Conservation (phyloP, 495 filamentous ascomycete species). For the Xylaria flabelliformis region DNA sequence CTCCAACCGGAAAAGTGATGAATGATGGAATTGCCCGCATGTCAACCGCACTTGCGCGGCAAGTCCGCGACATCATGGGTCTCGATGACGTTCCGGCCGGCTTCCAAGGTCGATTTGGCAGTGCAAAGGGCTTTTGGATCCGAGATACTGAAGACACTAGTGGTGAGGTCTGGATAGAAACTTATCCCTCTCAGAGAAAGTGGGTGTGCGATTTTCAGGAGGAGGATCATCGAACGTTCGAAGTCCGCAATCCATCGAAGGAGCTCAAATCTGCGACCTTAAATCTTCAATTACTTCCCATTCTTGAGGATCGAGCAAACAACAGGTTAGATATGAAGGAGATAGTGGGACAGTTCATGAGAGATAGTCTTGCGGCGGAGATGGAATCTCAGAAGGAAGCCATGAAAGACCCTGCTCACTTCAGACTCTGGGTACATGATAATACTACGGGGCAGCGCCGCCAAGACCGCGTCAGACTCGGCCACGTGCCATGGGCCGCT, state of each 20-base stretch:
- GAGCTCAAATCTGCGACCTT: slow-evolving; percentile 68
- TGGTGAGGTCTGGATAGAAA: slow-evolving; percentile 72
- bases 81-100: slow-evolving; percentile 69
- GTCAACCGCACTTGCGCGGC: slow-evolving; percentile 66
- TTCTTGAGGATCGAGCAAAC: slow-evolving; percentile 72
- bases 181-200: slow-evolving; percentile 81
- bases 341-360: slow-evolving; percentile 64
- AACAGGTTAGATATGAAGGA: slow-evolving; percentile 54
- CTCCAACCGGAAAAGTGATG: slow-evolving; percentile 63
- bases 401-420: slow-evolving; percentile 54
- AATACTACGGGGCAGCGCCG: slow-evolving; percentile 44
- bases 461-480: slow-evolving; percentile 40
- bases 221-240: slow-evolving; percentile 66
- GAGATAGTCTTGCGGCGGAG: slow-evolving; percentile 63
- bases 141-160: slow-evolving; percentile 59
- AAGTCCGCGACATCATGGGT: slow-evolving; percentile 64
- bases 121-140: slow-evolving; percentile 92
- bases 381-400: slow-evolving; percentile 65
- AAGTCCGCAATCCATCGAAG: slow-evolving; percentile 69
- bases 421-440: slow-evolving; percentile 65
- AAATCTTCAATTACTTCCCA: slow-evolving; percentile 78
- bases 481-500: slow-evolving; percentile 51
- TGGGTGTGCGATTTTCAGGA: slow-evolving; percentile 67
- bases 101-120: slow-evolving; percentile 82
- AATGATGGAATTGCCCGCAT: slow-evolving; percentile 82